Evolutionary conservation across 495 filamentous ascomycete genomes (phyloP).

Genomic region (Chlorociboria aeruginascens): DNA sequence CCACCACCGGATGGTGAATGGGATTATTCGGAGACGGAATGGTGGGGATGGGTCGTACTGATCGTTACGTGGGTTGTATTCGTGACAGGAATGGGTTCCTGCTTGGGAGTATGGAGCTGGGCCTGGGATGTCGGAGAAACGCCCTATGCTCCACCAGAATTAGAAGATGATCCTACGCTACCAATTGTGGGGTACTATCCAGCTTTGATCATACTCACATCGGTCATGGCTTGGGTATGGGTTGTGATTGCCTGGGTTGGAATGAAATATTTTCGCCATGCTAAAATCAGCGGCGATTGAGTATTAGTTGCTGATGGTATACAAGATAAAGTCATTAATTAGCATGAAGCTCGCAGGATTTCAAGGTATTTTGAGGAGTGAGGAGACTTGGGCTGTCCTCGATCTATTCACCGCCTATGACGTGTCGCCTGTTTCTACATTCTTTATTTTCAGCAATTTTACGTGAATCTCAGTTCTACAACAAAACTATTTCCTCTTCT

Average conservation of each 20-base stretch:
- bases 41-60: slow-evolving; percentile 93
- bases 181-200: slow-evolving; percentile 97
- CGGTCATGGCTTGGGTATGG: slow-evolving; percentile 98
- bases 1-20: slow-evolving; percentile 40
- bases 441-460: no score
- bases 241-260: slow-evolving; percentile 93
- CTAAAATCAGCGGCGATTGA: slow-evolving; percentile 53
- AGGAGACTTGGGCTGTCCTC: no score
- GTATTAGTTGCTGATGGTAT: slow-evolving; percentile 2
- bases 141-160: slow-evolving; percentile 81
- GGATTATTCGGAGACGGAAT: slow-evolving; percentile 88
- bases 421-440: no score
- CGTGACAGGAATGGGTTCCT: slow-evolving; percentile 89
- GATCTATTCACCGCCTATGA: no score
- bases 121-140: slow-evolving; percentile 98
- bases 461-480: no score
- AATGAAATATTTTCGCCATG: slow-evolving; percentile 99
- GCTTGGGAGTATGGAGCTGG: slow-evolving; percentile 98
- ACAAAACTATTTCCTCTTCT: no score
- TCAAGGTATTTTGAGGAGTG: no score
- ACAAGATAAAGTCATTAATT: not conserved
- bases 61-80: slow-evolving; percentile 88
- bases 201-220: slow-evolving; percentile 79
- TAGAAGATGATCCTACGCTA: slow-evolving; percentile 84
- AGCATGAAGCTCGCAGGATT: no score